These are phyloP conservation scores for Debaryomyces maramus DNA, from an alignment of 805 yeast species.

Conservation along the genomic window DNA sequence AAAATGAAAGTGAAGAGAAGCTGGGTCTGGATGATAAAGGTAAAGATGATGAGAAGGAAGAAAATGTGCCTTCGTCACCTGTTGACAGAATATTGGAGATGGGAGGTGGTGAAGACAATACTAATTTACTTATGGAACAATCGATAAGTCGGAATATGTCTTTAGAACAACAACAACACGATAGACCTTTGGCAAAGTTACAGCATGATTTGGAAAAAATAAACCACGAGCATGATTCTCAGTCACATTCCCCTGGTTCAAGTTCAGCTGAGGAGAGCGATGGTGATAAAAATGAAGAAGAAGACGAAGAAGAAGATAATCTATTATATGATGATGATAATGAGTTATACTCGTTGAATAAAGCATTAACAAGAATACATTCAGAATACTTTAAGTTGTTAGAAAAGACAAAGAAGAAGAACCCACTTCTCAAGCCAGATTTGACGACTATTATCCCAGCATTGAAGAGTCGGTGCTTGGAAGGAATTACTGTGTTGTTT, in stretches of 20 bases:
- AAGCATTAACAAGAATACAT: constrained; percentile 66
- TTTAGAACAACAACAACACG: constrained; percentile 75
- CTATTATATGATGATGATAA: constrained; percentile 76
- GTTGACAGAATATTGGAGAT: constrained; percentile 50
- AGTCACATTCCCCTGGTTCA: constrained; percentile 14
- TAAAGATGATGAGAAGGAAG: constrained; percentile 6
- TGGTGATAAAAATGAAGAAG: constrained; percentile 26
- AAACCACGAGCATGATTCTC: constrained; percentile 25
- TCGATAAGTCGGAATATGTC: constrained; percentile 66
- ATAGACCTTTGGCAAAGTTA: constrained; percentile 80
- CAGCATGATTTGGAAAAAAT: constrained; percentile 70
- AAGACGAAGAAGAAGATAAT: constrained; percentile 44
- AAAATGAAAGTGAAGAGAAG: constrained; percentile 5
- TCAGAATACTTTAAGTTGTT: constrained; percentile 57
- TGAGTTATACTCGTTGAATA: constrained; percentile 65
- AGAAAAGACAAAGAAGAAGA: constrained; percentile 23
- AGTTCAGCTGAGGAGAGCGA: constrained; percentile 19
- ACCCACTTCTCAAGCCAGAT: constrained; percentile 47
- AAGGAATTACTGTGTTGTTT: constrained; percentile 69
- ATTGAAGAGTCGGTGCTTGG: constrained; percentile 69
- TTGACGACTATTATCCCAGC: constrained; percentile 68
- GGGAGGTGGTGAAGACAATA: constrained; percentile 52
- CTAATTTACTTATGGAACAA: constrained; percentile 52
- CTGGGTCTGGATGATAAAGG: constrained; percentile 8
- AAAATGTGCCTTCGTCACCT: constrained; percentile 27